Percentiles rank a stretch among this genome's conserved stretches.
phyloP scores from a whole-genome alignment of 306 rosid genomes.

The Quercus variabilis region DNA sequence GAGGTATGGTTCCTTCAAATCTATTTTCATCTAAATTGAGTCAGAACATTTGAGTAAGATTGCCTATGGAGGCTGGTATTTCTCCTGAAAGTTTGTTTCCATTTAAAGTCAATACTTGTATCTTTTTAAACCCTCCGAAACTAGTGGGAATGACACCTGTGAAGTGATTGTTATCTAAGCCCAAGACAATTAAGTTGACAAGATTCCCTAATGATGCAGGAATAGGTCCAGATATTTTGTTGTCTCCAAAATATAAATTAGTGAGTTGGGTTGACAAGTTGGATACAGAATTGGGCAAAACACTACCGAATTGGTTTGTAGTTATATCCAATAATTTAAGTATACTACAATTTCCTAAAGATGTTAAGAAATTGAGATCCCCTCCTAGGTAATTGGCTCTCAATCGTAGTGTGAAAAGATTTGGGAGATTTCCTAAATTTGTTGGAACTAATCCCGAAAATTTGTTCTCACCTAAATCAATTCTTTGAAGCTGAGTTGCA shows the following conservation, averaged over 20 bases:
- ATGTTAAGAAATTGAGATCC: slow-evolving; percentile 23
- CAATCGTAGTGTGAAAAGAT: background rate
- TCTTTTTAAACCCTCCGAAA: background rate
- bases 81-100: no score
- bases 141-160: slow-evolving; percentile 18
- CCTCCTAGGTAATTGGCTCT: slow-evolving; percentile 3
- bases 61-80: no score
- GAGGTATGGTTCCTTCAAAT: background rate
- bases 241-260: background rate
- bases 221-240: slow-evolving; percentile 21
- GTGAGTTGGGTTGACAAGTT: slow-evolving; percentile 30
- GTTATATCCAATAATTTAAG: background rate
- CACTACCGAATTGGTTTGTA: slow-evolving; percentile 30
- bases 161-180: background rate
- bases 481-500: no score
- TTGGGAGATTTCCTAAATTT: slow-evolving; percentile 4
- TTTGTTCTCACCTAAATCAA: no score
- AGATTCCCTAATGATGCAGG: slow-evolving; percentile 22
- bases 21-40: background rate
- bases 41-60: no score
- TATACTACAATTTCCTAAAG: slow-evolving; percentile 25
- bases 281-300: slow-evolving; percentile 21
- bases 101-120: no score
- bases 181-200: background rate
- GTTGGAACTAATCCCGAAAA: no score